A percentile compares a stretch with the other conserved stretches of the same genome.
Evolutionary conservation across 176 grass and related monocot genomes (phyloP).

Genomic region (Chrysopogon serrulatus): DNA sequence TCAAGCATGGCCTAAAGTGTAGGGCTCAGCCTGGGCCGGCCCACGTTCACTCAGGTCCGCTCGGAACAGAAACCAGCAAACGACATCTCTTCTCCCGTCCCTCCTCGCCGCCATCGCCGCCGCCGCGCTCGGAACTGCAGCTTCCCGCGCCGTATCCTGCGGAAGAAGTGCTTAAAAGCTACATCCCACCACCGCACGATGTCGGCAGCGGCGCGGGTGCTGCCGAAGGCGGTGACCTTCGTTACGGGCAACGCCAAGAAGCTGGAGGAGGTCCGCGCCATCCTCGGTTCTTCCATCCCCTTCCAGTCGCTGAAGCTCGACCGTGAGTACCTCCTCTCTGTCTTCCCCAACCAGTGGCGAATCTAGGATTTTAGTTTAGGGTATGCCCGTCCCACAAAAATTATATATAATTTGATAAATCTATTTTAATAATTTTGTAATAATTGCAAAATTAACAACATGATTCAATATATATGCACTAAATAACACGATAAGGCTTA

Average conservation of each 20-base stretch:
- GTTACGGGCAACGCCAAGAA: constrained; percentile 98
- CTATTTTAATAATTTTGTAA: no score
- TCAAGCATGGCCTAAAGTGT: no score
- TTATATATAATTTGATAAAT: no score
- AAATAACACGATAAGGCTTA: no score
- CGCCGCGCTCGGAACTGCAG: background rate
- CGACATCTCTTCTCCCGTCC: background rate
- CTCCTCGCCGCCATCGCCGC: background rate
- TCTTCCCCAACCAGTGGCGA: no score
- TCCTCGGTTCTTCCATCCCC: constrained; percentile 81
- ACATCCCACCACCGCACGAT: constrained; percentile 1
- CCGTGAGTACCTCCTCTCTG: constrained; percentile 24
- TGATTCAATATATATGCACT: no score
- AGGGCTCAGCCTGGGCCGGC: background rate
- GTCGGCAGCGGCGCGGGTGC: constrained; percentile 49
- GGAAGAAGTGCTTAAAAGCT: background rate
- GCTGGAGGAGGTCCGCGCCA: constrained; percentile 89
- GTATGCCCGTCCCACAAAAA: no score
- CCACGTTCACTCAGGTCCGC: background rate
- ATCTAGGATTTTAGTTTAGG: no score
- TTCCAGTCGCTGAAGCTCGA: constrained; percentile 94
- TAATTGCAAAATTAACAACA: no score
- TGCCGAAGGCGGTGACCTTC: constrained; percentile 86
- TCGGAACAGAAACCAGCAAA: background rate
- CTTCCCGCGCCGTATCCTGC: background rate